Conservation (phyloP, 1,284 basidiomycete species). For the Exobasidium cylindrosporum region DNA sequence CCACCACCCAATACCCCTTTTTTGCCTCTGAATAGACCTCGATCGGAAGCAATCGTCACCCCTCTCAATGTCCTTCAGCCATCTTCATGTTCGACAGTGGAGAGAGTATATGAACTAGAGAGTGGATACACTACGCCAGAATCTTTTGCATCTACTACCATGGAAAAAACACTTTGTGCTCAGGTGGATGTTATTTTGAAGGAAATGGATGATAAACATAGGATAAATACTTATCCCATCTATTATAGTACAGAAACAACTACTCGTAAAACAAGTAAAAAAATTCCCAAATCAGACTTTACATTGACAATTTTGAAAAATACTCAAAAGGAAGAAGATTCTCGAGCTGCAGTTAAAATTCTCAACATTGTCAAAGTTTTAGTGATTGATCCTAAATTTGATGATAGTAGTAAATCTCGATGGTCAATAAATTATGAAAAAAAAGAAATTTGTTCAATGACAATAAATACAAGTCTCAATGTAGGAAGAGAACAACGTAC, state of each 20-base stretch:
- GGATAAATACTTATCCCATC: neutral
- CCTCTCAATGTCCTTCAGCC: too few relatives aligned
- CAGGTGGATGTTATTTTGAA: neutral
- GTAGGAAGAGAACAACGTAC: neutral
- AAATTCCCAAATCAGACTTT: neutral
- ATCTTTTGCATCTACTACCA: neutral
- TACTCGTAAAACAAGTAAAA: neutral
- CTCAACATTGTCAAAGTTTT: neutral
- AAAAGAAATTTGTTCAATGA: neutral
- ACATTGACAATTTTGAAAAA: neutral
- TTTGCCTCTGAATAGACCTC: too few relatives aligned
- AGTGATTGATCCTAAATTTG: neutral
- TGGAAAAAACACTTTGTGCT: neutral
- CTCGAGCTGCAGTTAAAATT: neutral
- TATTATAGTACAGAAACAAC: neutral
- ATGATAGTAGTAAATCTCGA: neutral
- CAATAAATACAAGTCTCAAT: neutral
- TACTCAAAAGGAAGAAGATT: neutral
- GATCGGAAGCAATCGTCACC: too few relatives aligned
- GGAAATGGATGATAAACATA: neutral
- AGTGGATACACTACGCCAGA: neutral
- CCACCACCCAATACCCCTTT: too few relatives aligned
- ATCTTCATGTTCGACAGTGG: too few relatives aligned
- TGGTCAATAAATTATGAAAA: neutral
- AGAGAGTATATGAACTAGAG: too few relatives aligned